A percentile compares a stretch with the other conserved stretches of the same genome.
These are phyloP conservation scores for Puccinia coronata DNA, from an alignment of 1,284 basidiomycete species.

Conservation along the genomic window DNA sequence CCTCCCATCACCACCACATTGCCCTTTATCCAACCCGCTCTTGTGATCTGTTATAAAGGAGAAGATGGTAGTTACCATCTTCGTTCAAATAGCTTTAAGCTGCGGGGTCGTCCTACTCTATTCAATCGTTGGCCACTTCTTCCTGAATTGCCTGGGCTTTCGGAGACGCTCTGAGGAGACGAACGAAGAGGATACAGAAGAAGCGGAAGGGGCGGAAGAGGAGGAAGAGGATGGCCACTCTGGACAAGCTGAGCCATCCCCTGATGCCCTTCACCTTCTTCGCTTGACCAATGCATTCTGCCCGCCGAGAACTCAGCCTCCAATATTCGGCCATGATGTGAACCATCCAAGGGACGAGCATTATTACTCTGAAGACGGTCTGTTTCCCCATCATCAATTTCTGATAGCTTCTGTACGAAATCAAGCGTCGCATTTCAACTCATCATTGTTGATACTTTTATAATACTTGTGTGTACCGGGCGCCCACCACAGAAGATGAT, in stretches of 20 bases:
- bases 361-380: constrained; percentile 14
- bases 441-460: not conserved
- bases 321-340: constrained; percentile 19
- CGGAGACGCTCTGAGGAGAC: not conserved
- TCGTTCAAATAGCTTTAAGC: constrained; percentile 9
- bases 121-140: not conserved
- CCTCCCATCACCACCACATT: not conserved
- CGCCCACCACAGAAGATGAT: not conserved
- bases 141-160: not conserved
- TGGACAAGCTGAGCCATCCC: not conserved
- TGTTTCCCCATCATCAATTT: not conserved
- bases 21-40: not conserved
- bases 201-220: not conserved
- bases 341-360: not conserved
- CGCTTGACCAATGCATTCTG: constrained; percentile 29
- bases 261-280: constrained; percentile 25
- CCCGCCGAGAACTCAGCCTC: constrained; percentile 1
- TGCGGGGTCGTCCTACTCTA: constrained; percentile 23
- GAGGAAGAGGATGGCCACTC: not conserved
- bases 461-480: not conserved
- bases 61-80: not conserved
- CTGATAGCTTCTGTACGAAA: not conserved
- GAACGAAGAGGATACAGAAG: not conserved
- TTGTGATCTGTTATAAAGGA: not conserved
- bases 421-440: not conserved